These are phyloP conservation scores for Podaxis pistillaris DNA, from an alignment of 768 basidiomycete genomes.

Conservation along the genomic window DNA sequence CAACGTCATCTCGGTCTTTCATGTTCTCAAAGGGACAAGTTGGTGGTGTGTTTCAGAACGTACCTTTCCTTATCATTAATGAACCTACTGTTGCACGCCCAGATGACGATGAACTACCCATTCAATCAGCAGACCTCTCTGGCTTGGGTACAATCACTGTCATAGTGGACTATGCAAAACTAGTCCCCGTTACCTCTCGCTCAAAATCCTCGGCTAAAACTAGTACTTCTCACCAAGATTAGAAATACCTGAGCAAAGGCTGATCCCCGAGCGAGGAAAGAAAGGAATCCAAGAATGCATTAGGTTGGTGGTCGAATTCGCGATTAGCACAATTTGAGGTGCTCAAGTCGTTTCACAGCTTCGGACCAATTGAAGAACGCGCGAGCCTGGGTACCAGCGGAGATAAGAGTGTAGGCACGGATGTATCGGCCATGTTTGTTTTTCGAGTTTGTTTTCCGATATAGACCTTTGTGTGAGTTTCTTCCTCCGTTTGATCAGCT, in stretches of 20 bases:
- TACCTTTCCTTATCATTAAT: background rate
- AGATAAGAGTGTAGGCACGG: background rate
- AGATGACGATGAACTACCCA: background rate
- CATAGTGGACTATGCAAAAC: background rate
- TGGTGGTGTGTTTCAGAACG: background rate
- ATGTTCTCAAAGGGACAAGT: background rate
- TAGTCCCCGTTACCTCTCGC: background rate
- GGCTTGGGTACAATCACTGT: background rate
- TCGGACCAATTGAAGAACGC: background rate
- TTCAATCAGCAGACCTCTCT: background rate
- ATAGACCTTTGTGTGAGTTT: background rate
- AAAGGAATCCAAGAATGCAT: background rate
- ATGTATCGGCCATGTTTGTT: background rate
- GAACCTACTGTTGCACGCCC: too few relatives aligned
- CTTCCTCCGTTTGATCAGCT: background rate
- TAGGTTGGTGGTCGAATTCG: background rate
- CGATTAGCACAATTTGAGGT: background rate
- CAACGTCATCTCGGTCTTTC: background rate
- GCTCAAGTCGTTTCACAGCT: background rate
- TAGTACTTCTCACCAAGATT: too few relatives aligned
- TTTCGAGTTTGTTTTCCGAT: background rate
- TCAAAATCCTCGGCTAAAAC: too few relatives aligned
- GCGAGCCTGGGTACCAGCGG: background rate
- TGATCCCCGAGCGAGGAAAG: constrained; percentile 4
- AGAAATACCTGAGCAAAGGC: background rate